Evolutionary conservation across 768 basidiomycete species (phyloP), one percentile per base, ranked within the genome.

Genomic region (Cystofilobasidium macerans): DNA sequence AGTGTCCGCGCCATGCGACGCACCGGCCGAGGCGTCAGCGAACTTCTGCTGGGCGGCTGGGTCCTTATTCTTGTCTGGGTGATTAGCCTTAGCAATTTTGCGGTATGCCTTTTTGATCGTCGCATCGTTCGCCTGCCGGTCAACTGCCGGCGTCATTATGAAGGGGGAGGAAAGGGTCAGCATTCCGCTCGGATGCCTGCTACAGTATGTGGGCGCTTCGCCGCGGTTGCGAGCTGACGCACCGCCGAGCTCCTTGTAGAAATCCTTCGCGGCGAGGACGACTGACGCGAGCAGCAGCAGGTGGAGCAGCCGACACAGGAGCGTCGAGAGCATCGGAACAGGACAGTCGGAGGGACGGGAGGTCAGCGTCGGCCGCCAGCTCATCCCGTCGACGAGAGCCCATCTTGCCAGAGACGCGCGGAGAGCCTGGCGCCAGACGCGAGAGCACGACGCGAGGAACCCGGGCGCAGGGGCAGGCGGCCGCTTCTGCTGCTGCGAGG

Each of bases 61-160:
- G 20, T 87, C 88, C 72, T 86, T 86, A 77, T 93, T 95, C 80
- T 94, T 95, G 80, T 99, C 94, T 0, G 94, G 94, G 73, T 98
- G 93, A 64, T 82, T 90, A 77, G 85, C 89, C 72, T 84, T 84
- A 75, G 89, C 89, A 22, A 93, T 80, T 71, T 84, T 85, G 76
- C 91, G 91, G 78, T 95, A 97, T 3, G 92, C 89, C 70, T 88
- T 86, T 76, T 87, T 83, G 74, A 97, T 89, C 72, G 94, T 91
- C 73, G 84, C 84, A 51, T 92, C 88, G 42, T 86, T 86, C 18
- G 91, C 89, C 51, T 87, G 85, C 70, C 78, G 84, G 71, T 84
- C 82, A 53, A 94, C 81, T 82, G 69, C 24, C 63, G 22, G 36
- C 42, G 36, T 0, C 20, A 24, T 35, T 2, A 5, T n/a, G 22